phyloP scores from a whole-genome alignment of 495 filamentous ascomycete species.

The Aspergillus kassunensis region DNA sequence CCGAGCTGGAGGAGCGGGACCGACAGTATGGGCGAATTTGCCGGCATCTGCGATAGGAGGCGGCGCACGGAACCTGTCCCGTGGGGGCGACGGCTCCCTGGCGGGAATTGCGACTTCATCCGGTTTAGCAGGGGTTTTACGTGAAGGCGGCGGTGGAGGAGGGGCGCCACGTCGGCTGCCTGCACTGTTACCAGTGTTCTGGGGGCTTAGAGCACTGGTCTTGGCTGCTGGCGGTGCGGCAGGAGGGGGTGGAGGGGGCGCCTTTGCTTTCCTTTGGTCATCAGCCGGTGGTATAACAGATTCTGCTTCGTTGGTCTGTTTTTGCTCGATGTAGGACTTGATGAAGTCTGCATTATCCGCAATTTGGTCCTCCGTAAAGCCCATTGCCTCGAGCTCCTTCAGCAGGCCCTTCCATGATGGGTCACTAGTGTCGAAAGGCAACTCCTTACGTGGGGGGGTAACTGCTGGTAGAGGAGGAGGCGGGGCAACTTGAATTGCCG shows the following conservation, averaged over 20 bases:
- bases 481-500: slow-evolving; percentile 48
- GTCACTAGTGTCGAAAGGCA: slow-evolving; percentile 76
- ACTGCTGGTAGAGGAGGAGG: slow-evolving; percentile 34
- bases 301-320: slow-evolving; percentile 56
- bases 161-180: slow-evolving; percentile 64
- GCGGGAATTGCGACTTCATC: slow-evolving; percentile 49
- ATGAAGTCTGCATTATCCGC: slow-evolving; percentile 93
- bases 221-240: slow-evolving; percentile 51
- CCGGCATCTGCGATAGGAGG: slow-evolving; percentile 85
- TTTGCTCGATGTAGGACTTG: slow-evolving; percentile 80
- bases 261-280: slow-evolving; percentile 48
- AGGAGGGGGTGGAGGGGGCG: slow-evolving; percentile 56
- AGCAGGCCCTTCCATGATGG: slow-evolving; percentile 80
- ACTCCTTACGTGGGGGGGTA: slow-evolving; percentile 44
- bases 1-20: slow-evolving; percentile 49
- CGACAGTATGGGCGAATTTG: slow-evolving; percentile 61
- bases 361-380: slow-evolving; percentile 89
- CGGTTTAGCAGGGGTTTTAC: slow-evolving; percentile 50
- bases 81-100: slow-evolving; percentile 49
- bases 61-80: slow-evolving; percentile 67
- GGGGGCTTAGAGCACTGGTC: slow-evolving; percentile 56
- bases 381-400: slow-evolving; percentile 77
- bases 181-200: slow-evolving; percentile 60
- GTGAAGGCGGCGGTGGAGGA: slow-evolving; percentile 80
- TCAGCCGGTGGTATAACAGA: slow-evolving; percentile 23